Conservation (phyloP, 2,329 filamentous ascomycete species). For the Botrytis cinerea region DNA sequence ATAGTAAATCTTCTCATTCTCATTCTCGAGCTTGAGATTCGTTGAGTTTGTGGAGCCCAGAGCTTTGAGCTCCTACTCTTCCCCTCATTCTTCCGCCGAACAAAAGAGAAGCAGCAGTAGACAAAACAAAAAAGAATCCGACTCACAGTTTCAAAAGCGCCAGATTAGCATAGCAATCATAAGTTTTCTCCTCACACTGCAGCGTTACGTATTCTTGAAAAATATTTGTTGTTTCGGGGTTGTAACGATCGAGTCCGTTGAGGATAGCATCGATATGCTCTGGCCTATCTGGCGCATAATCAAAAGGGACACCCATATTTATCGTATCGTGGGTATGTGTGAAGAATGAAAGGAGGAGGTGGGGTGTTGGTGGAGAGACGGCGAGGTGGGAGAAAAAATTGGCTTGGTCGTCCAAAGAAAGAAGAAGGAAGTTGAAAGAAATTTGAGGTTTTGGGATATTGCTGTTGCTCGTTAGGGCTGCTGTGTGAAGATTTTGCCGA, state of each 20-base stretch:
- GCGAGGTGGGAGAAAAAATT: conserved; percentile 17
- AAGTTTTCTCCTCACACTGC: conserved; percentile 93
- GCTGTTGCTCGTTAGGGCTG: conserved; percentile 23
- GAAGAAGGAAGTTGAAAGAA: conserved; percentile 22
- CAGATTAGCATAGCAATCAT: conserved; percentile 95
- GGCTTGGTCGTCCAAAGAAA: conserved; percentile 20
- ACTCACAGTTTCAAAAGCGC: conserved; percentile 96
- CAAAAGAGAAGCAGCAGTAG: not conserved
- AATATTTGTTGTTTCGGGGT: conserved; percentile 89
- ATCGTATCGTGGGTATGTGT: conserved; percentile 5
- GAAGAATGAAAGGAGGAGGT: not conserved
- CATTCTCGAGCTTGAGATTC: not conserved
- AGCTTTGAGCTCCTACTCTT: not conserved
- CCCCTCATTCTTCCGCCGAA: not conserved
- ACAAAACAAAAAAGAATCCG: conserved; percentile 26
- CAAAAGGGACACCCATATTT: conserved; percentile 55
- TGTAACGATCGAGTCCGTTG: conserved; percentile 96
- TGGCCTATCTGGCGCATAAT: conserved; percentile 89
- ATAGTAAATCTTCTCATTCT: conserved; percentile 26
- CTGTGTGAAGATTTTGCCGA: conserved; percentile 25
- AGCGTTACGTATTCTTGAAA: conserved; percentile 94
- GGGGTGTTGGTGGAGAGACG: conserved; percentile 9
- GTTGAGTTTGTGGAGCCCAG: not conserved
- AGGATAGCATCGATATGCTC: conserved; percentile 92
- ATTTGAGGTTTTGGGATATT: conserved; percentile 17